These are phyloP conservation scores for Apodospora peruviana DNA, from an alignment of 495 filamentous ascomycete genomes.

Conservation along the genomic window DNA sequence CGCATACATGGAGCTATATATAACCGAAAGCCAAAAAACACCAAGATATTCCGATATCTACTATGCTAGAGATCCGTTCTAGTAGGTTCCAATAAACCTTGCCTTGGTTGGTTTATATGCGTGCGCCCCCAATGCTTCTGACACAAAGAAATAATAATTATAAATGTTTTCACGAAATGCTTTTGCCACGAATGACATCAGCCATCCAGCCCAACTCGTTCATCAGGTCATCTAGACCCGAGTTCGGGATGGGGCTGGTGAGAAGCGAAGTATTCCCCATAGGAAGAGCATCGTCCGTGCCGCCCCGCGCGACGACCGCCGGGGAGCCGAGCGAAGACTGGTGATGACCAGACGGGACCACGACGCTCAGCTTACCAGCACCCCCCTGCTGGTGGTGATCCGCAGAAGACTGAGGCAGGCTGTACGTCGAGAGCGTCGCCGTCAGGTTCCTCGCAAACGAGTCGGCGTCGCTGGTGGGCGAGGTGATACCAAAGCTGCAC, in stretches of 20 bases:
- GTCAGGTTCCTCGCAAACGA: conserved; percentile 17
- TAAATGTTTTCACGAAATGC: neutral
- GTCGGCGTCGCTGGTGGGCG: neutral
- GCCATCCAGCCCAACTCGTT: conserved; percentile 44
- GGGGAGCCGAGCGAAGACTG: conserved; percentile 18
- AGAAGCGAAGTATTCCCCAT: conserved; percentile 21
- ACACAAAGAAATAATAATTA: too few species aligned
- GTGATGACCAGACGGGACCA: neutral
- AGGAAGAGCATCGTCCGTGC: conserved; percentile 13
- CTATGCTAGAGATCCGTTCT: too few species aligned
- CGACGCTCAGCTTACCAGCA: conserved; percentile 4
- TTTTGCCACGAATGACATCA: conserved; percentile 29
- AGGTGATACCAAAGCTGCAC: neutral
- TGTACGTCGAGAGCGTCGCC: conserved; percentile 36
- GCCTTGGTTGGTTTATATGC: too few species aligned
- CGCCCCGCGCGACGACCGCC: conserved; percentile 18
- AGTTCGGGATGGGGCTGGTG: conserved; percentile 27
- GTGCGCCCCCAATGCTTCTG: too few species aligned
- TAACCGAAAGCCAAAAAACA: too few species aligned
- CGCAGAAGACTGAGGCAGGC: conserved; percentile 29
- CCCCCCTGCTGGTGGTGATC: conserved; percentile 11
- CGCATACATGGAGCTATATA: too few species aligned
- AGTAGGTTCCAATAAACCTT: too few species aligned
- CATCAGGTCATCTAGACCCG: conserved; percentile 37
- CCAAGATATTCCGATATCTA: too few species aligned